Evolutionary conservation across 1,139 yeast species (phyloP).

Genomic region (Trichomonascaceae sp.): DNA sequence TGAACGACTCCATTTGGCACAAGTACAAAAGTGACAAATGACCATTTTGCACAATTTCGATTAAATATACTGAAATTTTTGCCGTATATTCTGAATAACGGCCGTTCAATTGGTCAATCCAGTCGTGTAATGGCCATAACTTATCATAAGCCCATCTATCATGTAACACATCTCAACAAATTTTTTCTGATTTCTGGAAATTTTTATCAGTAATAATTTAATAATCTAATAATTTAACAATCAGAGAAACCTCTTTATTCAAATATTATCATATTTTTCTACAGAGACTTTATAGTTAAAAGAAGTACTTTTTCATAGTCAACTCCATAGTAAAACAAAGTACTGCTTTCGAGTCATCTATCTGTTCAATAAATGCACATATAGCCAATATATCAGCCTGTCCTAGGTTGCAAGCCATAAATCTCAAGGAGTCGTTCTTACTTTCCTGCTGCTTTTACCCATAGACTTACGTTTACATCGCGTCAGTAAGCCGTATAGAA

Average conservation of each 20-base stretch:
- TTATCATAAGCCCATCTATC: too few species aligned
- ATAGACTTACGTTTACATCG: background rate
- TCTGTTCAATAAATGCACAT: background rate
- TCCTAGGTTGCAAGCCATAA: background rate
- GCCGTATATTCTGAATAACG: too few species aligned
- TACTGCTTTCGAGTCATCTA: background rate
- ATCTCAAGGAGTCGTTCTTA: background rate
- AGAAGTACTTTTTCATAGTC: background rate
- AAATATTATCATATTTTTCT: background rate
- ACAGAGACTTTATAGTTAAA: background rate
- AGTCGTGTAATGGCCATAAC: too few species aligned
- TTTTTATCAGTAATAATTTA: background rate
- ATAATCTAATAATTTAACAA: too few species aligned
- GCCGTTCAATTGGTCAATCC: too few species aligned
- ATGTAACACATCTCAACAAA: too few species aligned
- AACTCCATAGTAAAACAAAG: background rate
- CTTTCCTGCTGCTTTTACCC: background rate
- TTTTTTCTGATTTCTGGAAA: background rate
- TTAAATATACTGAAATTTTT: too few species aligned
- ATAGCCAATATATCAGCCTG: background rate
- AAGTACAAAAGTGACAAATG: too few species aligned
- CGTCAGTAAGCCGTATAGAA: background rate
- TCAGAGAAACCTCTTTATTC: background rate
- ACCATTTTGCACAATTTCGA: too few species aligned
- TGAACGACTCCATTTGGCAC: too few species aligned